A percentile compares a stretch with the other conserved stretches of the same genome.
phyloP scores from a whole-genome alignment of 2,329 filamentous ascomycete species.

The Fusarium luffae region DNA sequence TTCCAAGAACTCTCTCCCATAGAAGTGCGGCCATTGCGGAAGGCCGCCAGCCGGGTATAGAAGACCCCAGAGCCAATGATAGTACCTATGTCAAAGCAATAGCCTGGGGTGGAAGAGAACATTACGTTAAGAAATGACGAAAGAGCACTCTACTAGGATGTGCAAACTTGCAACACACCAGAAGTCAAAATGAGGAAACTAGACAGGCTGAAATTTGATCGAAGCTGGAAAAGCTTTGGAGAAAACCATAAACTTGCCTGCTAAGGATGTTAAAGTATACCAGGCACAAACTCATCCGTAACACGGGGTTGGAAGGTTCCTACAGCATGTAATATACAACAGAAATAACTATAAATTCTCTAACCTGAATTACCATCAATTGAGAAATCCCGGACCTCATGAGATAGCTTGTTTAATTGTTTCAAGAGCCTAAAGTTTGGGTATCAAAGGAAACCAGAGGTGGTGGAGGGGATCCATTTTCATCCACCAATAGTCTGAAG shows the following conservation, averaged over 20 bases:
- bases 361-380: neutral
- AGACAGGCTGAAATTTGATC: neutral
- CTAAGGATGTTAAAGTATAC: neutral
- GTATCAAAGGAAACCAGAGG: neutral
- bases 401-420: neutral
- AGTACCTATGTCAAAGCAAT: neutral
- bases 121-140: neutral
- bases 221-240: neutral
- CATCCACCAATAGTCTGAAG: neutral
- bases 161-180: neutral
- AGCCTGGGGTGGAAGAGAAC: neutral
- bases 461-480: neutral
- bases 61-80: neutral
- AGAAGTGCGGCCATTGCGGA: neutral
- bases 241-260: neutral
- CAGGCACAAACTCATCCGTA: rapidly evolving
- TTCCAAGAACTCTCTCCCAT: neutral
- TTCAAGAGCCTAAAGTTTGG: neutral
- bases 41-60: neutral
- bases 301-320: neutral
- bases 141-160: neutral
- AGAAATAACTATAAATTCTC: too few species aligned
- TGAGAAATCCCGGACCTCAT: rapidly evolving
- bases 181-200: neutral
- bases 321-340: neutral